Evolutionary conservation across 805 yeast genomes (phyloP).

Genomic region (Yarrowia alimentaria): DNA sequence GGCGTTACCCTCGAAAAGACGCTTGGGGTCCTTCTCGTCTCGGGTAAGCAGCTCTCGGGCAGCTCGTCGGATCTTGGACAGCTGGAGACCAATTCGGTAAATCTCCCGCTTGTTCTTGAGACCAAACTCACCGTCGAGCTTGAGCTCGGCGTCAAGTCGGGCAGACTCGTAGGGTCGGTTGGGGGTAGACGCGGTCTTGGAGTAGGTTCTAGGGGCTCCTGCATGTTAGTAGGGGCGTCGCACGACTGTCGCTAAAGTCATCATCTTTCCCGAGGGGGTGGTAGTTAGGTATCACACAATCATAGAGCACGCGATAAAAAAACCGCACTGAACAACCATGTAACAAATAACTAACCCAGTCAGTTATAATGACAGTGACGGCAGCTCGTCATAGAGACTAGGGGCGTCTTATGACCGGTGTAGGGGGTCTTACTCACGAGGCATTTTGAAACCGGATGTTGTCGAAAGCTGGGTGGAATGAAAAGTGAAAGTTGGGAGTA

Average conservation of each 20-base stretch:
- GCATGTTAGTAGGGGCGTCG: conserved; percentile 32
- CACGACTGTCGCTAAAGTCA: too few species aligned
- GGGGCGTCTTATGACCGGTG: too few species aligned
- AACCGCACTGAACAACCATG: conserved; percentile 17
- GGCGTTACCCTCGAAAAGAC: conserved; percentile 99
- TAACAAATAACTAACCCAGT: conserved; percentile 26
- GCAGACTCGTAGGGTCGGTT: conserved; percentile 99
- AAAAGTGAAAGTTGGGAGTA: conserved; percentile 14
- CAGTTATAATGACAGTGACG: conserved; percentile 28
- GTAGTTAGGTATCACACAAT: not conserved
- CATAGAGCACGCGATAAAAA: not conserved
- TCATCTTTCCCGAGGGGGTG: too few species aligned
- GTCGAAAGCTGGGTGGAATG: conserved; percentile 23
- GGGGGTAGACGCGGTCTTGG: conserved; percentile 99
- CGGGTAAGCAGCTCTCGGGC: conserved; percentile 99
- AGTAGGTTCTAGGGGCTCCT: conserved; percentile 99
- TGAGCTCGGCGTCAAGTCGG: conserved; percentile 98
- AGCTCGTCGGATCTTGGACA: conserved; percentile 99
- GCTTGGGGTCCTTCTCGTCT: conserved; percentile 99
- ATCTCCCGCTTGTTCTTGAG: conserved; percentile 99
- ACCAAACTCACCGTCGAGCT: conserved; percentile 99
- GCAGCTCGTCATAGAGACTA: conserved; percentile 18
- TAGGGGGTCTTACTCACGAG: conserved; percentile 27
- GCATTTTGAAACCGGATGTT: conserved; percentile 27
- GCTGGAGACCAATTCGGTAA: conserved; percentile 99